These are phyloP conservation scores for Cardamine occulta DNA, from an alignment of 345 rosid species.

Conservation along the genomic window DNA sequence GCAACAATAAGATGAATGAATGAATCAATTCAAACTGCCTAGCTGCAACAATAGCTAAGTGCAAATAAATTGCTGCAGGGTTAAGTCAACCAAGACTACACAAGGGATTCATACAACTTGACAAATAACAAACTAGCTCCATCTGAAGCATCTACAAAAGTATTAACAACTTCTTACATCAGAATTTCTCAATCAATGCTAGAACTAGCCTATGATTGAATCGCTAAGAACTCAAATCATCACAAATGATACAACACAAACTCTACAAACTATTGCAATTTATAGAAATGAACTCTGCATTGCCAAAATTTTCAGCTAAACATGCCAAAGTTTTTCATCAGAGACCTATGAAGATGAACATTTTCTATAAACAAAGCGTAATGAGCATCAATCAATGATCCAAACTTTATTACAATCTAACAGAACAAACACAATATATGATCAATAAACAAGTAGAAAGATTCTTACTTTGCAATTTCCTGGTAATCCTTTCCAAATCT, in stretches of 20 bases:
- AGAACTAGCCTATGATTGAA: not conserved
- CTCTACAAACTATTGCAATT: not conserved
- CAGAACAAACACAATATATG: not conserved
- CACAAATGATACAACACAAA: not conserved
- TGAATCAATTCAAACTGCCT: not conserved
- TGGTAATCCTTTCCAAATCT: slow-evolving; percentile 71
- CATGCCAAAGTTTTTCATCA: not conserved
- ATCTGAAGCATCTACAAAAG: not conserved
- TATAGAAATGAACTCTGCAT: not conserved
- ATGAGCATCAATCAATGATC: slow-evolving; percentile 1
- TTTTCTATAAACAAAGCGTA: not conserved
- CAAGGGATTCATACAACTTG: slow-evolving; percentile 1
- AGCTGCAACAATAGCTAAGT: slow-evolving; percentile 1
- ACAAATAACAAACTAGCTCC: not conserved
- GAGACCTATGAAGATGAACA: slow-evolving; percentile 2
- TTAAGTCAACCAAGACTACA: slow-evolving; percentile 21
- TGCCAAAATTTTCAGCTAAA: not conserved
- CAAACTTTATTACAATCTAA: not conserved
- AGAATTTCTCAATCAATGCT: not conserved
- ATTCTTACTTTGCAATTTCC: slow-evolving; percentile 73
- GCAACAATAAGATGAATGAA: slow-evolving; percentile 18
- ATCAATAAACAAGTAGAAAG: slow-evolving; percentile 19
- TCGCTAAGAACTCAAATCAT: not conserved
- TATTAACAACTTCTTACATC: not conserved
- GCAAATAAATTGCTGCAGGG: not conserved